phyloP scores from a whole-genome alignment of 345 rosid genomes.

The Eucalyptus pauciflora region DNA sequence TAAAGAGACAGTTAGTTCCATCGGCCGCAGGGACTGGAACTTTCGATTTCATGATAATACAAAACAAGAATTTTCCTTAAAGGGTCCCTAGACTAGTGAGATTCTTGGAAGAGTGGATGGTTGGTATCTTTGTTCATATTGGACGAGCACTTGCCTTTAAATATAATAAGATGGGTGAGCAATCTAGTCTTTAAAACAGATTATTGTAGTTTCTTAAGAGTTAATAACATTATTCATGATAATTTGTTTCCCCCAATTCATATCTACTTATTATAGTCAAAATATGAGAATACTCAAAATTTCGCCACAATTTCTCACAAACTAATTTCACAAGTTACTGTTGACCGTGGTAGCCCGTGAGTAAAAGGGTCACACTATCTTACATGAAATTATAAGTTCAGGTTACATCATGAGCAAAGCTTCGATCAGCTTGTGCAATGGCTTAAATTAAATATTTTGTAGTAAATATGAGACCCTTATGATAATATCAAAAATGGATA shows the following conservation, averaged over 20 bases:
- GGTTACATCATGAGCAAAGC: background rate
- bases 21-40: background rate
- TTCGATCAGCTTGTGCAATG: background rate
- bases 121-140: background rate
- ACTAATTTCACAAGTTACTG: background rate
- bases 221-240: background rate
- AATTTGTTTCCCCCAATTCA: background rate
- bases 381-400: background rate
- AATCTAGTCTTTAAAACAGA: background rate
- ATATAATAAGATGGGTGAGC: background rate
- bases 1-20: background rate
- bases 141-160: background rate
- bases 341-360: rapidly evolving
- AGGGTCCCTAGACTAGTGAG: background rate
- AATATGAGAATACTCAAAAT: background rate
- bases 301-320: background rate
- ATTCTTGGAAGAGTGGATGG: background rate
- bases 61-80: background rate
- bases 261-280: background rate
- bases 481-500: background rate
- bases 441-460: background rate
- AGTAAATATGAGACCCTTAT: background rate
- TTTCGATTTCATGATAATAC: background rate
- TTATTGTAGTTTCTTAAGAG: background rate
- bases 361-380: background rate